These are phyloP conservation scores for Tricholoma bakamatsutake DNA, from an alignment of 768 basidiomycete genomes.

Conservation along the genomic window DNA sequence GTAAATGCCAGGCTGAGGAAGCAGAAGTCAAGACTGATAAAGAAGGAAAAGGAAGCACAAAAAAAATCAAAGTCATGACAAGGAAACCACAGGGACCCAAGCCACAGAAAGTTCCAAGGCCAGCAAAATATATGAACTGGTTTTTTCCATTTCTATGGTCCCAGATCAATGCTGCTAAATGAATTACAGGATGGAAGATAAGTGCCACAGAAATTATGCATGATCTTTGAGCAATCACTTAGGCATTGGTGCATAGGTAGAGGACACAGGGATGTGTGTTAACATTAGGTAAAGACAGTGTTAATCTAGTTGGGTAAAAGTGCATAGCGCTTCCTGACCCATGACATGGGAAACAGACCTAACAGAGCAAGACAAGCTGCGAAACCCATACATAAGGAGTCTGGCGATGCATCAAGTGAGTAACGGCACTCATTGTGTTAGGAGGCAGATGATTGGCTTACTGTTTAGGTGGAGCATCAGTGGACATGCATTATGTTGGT, in stretches of 20 bases:
- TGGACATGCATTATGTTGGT: no score
- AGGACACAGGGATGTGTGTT: neutral
- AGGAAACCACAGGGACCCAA: no score
- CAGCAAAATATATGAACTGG: neutral
- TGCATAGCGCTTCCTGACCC: neutral
- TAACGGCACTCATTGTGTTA: neutral
- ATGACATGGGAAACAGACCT: neutral
- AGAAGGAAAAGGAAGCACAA: neutral
- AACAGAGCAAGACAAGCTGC: neutral
- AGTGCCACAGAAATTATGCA: no score
- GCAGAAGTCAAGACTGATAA: slow-evolving; percentile 11
- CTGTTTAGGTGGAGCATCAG: neutral
- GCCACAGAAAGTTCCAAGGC: neutral
- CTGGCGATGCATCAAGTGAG: neutral
- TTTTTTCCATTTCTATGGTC: neutral
- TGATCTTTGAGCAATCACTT: neutral
- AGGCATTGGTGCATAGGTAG: neutral
- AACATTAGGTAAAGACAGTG: neutral
- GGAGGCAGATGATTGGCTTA: no score
- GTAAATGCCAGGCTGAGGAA: slow-evolving; percentile 2
- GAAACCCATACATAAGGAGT: neutral
- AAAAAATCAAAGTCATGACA: neutral
- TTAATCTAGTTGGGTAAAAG: neutral
- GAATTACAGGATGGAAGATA: no score
- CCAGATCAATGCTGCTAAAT: neutral